These are phyloP conservation scores for Suillus placidus DNA, from an alignment of 768 basidiomycete species.

Conservation along the genomic window DNA sequence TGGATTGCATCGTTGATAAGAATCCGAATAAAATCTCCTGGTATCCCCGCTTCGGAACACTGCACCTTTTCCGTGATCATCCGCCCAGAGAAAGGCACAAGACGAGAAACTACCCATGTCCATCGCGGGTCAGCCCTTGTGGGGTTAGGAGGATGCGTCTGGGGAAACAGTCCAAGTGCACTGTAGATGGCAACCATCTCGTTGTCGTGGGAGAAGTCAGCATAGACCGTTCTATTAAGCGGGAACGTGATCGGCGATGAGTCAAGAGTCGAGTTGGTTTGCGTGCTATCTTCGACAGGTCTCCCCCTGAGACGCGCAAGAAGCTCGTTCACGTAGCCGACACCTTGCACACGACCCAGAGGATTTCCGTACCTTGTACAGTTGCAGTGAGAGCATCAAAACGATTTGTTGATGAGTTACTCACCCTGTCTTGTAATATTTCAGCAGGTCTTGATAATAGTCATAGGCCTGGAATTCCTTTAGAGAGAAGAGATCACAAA, in stretches of 20 bases:
- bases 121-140: conserved; percentile 28
- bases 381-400: conserved; percentile 6
- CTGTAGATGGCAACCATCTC: conserved; percentile 78
- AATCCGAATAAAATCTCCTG: conserved; percentile 63
- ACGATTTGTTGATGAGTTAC: conserved; percentile 19
- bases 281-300: conserved; percentile 67
- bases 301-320: conserved; percentile 71
- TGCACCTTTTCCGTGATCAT: conserved; percentile 74
- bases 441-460: conserved; percentile 71
- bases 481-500: conserved; percentile 70
- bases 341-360: conserved; percentile 77
- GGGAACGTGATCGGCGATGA: conserved; percentile 71
- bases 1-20: conserved; percentile 77
- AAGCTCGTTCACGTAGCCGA: conserved; percentile 90
- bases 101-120: conserved; percentile 55
- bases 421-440: conserved; percentile 79
- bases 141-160: conserved; percentile 24
- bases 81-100: conserved; percentile 76
- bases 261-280: conserved; percentile 75
- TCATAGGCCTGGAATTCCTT: conserved; percentile 70
- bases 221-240: conserved; percentile 62
- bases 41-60: conserved; percentile 38
- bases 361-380: conserved; percentile 59
- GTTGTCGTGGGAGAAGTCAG: conserved; percentile 89
- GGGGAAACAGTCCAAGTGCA: conserved; percentile 58